Evolutionary conservation across 257 asterid genomes (phyloP), one percentile per base, ranked within the genome.

Genomic region (Capsicum pubescens): DNA sequence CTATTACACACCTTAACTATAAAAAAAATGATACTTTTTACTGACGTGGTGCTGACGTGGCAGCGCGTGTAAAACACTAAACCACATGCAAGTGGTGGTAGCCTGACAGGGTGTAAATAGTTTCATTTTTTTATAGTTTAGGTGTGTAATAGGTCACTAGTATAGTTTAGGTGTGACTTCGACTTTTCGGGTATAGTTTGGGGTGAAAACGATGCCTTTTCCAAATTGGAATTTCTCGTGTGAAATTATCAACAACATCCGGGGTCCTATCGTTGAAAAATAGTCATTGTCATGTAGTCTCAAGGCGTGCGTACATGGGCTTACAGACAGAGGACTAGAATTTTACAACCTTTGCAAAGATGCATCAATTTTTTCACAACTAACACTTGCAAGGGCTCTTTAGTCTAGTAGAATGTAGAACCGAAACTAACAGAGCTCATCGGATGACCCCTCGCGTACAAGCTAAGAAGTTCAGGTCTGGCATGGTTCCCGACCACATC

Each of bases 401-500:
- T 3, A 87, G 74, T 82, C 91, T 91, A 42, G 66, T 91, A 26
- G 92, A 39, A 82, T 59, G 88, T 86, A 15, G 98, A 93, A 79
- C 91, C 81, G 87, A 94, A 95, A 57, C 96, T 91, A 39, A 92
- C 97, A 1, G 97, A 90, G 60, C 46, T 85, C 89, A 92, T 82
- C 2, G 94, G 96, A 36, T 91, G 91, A 89, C 92, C 98, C 89
- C 92, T 91, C 17, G 93, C 98, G 16, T 88, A 70, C 58, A 96
- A 94, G 85, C 95, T 93, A 52, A 93, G 93, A 81, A 96, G 84
- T 82, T 94, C 98, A 5, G 98, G 98, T 64, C 95, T 94, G 6
- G 98, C 86, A 57, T 95, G 90, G 84, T 91, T 98, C 17, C 99
- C 98, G 17, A 96, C 97, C 76, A 94, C 98, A 70, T 95, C 98